A percentile compares a stretch with the other conserved stretches of the same genome.
phyloP scores from a whole-genome alignment of 257 asterid species.

The Fraxinus cuspidata region DNA sequence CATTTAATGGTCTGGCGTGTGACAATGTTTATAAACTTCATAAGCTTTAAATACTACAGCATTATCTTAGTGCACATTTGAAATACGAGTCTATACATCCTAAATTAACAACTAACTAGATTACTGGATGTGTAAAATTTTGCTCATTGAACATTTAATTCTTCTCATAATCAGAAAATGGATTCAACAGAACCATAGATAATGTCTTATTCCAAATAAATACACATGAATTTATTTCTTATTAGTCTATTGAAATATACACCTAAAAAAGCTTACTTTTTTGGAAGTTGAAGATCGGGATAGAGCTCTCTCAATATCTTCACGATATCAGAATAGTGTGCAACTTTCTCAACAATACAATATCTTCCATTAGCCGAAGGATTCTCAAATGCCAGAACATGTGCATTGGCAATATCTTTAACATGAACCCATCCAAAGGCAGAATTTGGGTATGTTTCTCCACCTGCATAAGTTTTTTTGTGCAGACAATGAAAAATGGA shows the following conservation, averaged over 20 bases:
- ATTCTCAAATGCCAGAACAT: slow-evolving; percentile 52
- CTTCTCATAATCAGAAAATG: too few species aligned
- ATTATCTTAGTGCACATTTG: too few species aligned
- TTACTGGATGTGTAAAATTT: too few species aligned
- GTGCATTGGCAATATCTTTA: slow-evolving; percentile 57
- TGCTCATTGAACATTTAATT: too few species aligned
- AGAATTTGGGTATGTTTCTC: slow-evolving; percentile 45
- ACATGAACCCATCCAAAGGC: slow-evolving; percentile 52
- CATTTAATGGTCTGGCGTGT: too few species aligned
- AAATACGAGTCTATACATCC: too few species aligned
- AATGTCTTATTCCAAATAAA: too few species aligned
- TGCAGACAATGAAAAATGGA: not conserved
- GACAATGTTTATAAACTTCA: too few species aligned
- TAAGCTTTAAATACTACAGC: too few species aligned
- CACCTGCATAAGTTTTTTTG: slow-evolving; percentile 36
- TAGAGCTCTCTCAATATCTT: slow-evolving; percentile 43
- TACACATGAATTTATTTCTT: not conserved
- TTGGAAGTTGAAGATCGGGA: slow-evolving; percentile 46
- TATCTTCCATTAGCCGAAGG: slow-evolving; percentile 55
- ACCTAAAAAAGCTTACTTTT: slow-evolving; percentile 39
- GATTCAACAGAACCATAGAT: too few species aligned
- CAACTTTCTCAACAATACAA: slow-evolving; percentile 42
- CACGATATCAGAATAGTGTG: slow-evolving; percentile 46
- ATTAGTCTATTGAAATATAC: not conserved
- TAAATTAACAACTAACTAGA: too few species aligned